Evolutionary conservation across 129 eudicot species (phyloP).

Genomic region (Logfia minima): DNA sequence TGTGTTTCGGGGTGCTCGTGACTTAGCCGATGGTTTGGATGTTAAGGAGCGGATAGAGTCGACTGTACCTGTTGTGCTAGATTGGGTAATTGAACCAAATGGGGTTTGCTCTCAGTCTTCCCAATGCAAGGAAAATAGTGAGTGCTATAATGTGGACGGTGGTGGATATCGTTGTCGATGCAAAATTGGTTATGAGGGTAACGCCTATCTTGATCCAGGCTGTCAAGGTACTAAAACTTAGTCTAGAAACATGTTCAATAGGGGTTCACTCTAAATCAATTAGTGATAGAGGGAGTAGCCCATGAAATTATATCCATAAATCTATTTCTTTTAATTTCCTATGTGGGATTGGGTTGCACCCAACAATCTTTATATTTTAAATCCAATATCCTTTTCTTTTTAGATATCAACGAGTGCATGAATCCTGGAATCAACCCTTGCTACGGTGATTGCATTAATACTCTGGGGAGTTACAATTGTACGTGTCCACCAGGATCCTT

Average conservation of each 20-base stretch:
- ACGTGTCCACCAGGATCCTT: neutral
- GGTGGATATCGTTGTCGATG: slow-evolving; percentile 8
- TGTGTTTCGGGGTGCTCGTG: neutral
- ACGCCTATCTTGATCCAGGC: slow-evolving; percentile 11
- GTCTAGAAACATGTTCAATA: no score
- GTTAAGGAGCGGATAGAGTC: neutral
- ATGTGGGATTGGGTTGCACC: no score
- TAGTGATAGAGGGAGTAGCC: no score
- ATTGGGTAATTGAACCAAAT: slow-evolving; percentile 15
- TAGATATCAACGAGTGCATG: neutral
- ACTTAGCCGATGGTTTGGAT: no score
- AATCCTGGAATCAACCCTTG: slow-evolving; percentile 1
- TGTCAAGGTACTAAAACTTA: neutral
- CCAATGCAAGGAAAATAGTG: neutral
- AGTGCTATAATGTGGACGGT: slow-evolving; percentile 6
- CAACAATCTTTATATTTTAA: no score
- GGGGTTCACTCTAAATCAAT: no score
- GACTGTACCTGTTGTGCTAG: slow-evolving; percentile 1
- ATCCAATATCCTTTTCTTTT: neutral
- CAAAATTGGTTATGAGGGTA: slow-evolving; percentile 3
- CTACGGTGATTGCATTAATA: neutral
- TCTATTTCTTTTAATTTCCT: no score
- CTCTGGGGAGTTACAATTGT: neutral
- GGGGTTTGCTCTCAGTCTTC: neutral
- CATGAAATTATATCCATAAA: no score